Conservation (phyloP, 2,329 filamentous ascomycete species). For the Venturia nashicola region DNA sequence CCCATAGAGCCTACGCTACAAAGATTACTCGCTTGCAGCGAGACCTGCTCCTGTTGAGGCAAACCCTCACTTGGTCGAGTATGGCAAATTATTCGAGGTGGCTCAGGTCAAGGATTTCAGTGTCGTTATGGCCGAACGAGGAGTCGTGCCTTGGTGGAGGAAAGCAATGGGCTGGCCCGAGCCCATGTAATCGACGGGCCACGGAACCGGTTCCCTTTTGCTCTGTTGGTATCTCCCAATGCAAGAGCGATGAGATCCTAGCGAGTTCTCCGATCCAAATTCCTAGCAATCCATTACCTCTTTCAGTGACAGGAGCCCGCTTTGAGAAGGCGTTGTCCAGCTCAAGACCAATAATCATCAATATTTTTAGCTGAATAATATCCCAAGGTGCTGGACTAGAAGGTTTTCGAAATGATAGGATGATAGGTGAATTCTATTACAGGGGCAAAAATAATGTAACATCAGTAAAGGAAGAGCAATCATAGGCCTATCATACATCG, state of each 20-base stretch:
- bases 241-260: too few relatives aligned
- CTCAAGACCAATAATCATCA: too few relatives aligned
- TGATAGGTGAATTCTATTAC: background rate
- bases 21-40: constrained; percentile 55
- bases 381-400: too few relatives aligned
- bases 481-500: background rate
- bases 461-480: background rate
- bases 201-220: too few relatives aligned
- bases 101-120: constrained; percentile 54
- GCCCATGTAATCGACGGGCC: too few relatives aligned
- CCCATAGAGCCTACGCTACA: constrained; percentile 34
- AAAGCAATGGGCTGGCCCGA: constrained; percentile 39
- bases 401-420: background rate
- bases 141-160: constrained; percentile 54
- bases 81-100: constrained; percentile 42
- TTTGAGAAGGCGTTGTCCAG: too few relatives aligned
- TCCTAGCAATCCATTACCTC: too few relatives aligned
- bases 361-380: too few relatives aligned
- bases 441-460: background rate
- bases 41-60: constrained; percentile 33
- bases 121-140: constrained; percentile 45
- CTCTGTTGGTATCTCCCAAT: too few relatives aligned
- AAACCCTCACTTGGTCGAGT: constrained; percentile 13
- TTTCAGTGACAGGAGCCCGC: too few relatives aligned
- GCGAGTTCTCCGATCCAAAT: too few relatives aligned